These are phyloP conservation scores for Colletotrichum eleusines DNA, from an alignment of 2,329 filamentous ascomycete genomes.

Conservation along the genomic window DNA sequence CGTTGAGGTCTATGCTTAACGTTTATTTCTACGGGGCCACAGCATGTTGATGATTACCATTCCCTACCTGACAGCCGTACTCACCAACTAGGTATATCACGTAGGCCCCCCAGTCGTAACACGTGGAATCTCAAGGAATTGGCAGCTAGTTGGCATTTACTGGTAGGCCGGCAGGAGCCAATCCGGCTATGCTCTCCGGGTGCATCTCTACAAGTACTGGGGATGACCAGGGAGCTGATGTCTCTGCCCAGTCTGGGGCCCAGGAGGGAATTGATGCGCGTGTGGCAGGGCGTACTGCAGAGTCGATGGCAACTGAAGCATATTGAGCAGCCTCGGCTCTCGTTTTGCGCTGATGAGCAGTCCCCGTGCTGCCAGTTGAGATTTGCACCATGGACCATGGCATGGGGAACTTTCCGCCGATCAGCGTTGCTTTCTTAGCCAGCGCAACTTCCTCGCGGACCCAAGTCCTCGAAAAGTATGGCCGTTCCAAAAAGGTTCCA, in stretches of 20 bases:
- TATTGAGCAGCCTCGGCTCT: neutral
- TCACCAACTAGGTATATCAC: neutral
- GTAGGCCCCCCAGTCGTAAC: neutral
- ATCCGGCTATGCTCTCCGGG: neutral
- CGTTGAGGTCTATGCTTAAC: neutral
- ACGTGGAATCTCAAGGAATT: neutral
- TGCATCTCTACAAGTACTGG: neutral
- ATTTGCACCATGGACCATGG: conserved; percentile 22
- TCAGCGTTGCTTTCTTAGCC: conserved; percentile 31
- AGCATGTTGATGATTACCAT: neutral
- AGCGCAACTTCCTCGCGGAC: conserved; percentile 48
- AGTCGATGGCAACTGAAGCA: conserved; percentile 8
- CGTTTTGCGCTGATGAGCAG: neutral
- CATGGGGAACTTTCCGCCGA: neutral
- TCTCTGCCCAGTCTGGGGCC: conserved; percentile 10
- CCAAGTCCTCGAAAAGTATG: conserved; percentile 26
- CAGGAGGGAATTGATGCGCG: neutral
- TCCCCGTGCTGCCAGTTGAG: neutral
- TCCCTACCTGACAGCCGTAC: neutral
- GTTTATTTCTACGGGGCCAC: neutral
- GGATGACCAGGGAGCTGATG: neutral
- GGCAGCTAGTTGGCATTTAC: neutral
- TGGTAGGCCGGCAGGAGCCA: neutral
- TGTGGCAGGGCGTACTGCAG: neutral
- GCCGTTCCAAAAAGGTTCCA: neutral